phyloP scores from a whole-genome alignment of 495 filamentous ascomycete genomes.

The Aspergillus conjunctus region DNA sequence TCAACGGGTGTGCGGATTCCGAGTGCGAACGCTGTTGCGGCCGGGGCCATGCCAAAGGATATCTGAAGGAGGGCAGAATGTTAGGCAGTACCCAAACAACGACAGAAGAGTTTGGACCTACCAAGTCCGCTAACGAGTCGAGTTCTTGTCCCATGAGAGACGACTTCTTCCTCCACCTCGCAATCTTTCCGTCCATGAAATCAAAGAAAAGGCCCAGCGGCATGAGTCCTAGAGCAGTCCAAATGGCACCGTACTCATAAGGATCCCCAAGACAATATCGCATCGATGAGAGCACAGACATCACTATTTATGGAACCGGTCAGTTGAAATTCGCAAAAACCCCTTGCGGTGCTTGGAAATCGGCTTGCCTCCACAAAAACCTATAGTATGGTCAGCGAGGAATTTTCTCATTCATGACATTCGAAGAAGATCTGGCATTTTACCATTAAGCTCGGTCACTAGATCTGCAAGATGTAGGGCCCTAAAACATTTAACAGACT shows the following conservation, averaged over 20 bases:
- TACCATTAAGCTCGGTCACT: conserved; percentile 95
- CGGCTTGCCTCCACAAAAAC: conserved; percentile 56
- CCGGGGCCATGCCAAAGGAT: conserved; percentile 92
- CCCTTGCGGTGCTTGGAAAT: conserved; percentile 1
- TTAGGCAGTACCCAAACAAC: conserved; percentile 10
- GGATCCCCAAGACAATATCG: conserved; percentile 86
- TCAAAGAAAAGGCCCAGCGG: conserved; percentile 97
- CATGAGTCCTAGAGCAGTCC: conserved; percentile 81
- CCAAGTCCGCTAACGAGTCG: conserved; percentile 95
- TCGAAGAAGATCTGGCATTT: conserved; percentile 6
- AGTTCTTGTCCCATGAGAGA: conserved; percentile 97
- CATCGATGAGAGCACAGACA: conserved; percentile 95
- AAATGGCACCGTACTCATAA: conserved; percentile 64
- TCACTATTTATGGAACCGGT: conserved; percentile 52
- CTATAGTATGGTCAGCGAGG: conserved; percentile 35
- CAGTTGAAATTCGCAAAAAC: conserved; percentile 24
- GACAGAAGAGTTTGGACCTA: conserved; percentile 43
- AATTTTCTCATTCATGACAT: background rate
- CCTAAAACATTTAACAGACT: conserved; percentile 43
- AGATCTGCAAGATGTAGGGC: conserved; percentile 92
- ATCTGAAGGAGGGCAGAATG: conserved; percentile 57
- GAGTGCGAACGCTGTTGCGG: conserved; percentile 82
- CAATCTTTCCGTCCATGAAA: conserved; percentile 96
- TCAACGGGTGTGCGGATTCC: conserved; percentile 86
- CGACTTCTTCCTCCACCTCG: conserved; percentile 92